Base-by-base conservation (phyloP, 2,329 filamentous ascomycete species). In the Scytalidium lignicola region DNA sequence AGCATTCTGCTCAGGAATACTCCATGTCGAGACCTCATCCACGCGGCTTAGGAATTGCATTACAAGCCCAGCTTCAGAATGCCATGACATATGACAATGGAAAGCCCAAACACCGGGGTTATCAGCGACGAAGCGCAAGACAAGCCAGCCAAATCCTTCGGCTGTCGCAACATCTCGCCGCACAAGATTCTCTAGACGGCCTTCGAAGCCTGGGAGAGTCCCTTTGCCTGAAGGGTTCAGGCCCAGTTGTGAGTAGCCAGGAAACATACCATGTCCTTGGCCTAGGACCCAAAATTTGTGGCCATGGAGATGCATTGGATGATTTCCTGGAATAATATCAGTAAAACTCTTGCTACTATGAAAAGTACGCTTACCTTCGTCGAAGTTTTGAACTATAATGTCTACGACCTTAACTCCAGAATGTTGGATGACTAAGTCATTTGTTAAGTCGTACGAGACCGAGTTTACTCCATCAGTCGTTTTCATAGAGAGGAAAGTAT, bases 251-350 rank as follows among this genome's bases (percentile, higher is more conserved):
- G 58, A 62, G 53, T 75, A 75, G 1, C 71, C 71, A 0, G 71
- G 72, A 44, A 74, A 74, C 51, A 70, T 77, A 56, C 82, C 85
- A 68, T 90, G 86, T 60, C 89, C 90, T 53, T 64, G 62, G 3
- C 61, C 62, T 2, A 65, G 50, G 17, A 81, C 70, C 65, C 88
- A 86, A 69, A 90, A 90, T 56, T 79, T 72, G 64, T 90, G 86
- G 0, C 87, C 87, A 69, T 93, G 90, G 1, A 95, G 67, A 65
- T 87, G 83, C 70, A 85, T 84, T 0, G 83, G 89, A 59, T 90
- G 86, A 8, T 81, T 83, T 8, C 32, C 32, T 37, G 15, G n/a
- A 37, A 9, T 5, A 37, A 17, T n/a, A 17, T 37, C 15, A 37
- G n/a, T 37, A 37, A 37, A 17, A 37, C 32, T n/a, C n/a, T n/a